Evolutionary conservation across 1,284 basidiomycete genomes (phyloP).

Genomic region (Malassezia vespertilionis): DNA sequence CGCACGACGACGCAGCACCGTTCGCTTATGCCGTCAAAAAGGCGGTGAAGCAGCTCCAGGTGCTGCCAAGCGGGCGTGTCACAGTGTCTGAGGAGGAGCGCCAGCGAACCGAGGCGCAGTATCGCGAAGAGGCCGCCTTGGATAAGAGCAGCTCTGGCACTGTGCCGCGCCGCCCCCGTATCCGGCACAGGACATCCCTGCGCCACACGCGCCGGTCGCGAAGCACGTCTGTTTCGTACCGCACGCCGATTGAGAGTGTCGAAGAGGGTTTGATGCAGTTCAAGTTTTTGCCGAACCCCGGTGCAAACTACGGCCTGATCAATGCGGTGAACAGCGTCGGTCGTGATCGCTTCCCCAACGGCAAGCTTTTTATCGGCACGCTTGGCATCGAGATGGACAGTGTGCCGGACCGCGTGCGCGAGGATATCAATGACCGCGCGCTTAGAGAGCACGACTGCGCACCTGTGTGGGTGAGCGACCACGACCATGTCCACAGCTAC

Average conservation of each 20-base stretch:
- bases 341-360: conserved; percentile 26
- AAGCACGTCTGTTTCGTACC: background rate
- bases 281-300: conserved; percentile 38
- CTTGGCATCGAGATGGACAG: conserved; percentile 34
- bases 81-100: background rate
- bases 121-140: too few relatives aligned
- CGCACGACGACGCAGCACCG: background rate
- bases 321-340: conserved; percentile 42
- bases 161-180: background rate
- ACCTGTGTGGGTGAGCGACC: conserved; percentile 64
- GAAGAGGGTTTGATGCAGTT: conserved; percentile 9
- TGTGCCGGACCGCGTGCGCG: conserved; percentile 45
- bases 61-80: background rate
- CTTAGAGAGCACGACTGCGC: conserved; percentile 55
- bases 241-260: background rate
- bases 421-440: conserved; percentile 58
- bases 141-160: conserved; percentile 1
- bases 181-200: background rate
- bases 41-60: background rate
- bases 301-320: conserved; percentile 44
- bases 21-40: background rate
- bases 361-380: conserved; percentile 41
- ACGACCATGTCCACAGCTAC: conserved; percentile 61
- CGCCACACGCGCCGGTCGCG: background rate
- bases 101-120: background rate